Percentiles rank a stretch among this genome's conserved stretches.
Evolutionary conservation across 257 asterid genomes (phyloP).

Genomic region (Cynanchum wilfordii): DNA sequence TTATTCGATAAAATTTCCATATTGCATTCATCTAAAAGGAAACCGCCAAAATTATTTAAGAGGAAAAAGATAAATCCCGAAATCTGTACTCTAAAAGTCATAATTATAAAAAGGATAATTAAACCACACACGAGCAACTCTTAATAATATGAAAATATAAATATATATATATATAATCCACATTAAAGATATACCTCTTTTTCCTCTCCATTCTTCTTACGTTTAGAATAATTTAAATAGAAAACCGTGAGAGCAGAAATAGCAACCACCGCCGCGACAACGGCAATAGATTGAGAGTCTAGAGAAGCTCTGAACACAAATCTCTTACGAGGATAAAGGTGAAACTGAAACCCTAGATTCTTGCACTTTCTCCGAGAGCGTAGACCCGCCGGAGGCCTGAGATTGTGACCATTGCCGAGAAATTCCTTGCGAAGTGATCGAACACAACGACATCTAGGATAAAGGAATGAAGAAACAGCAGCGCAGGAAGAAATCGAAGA

Average conservation of each 20-base stretch:
- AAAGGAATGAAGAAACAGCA: slow-evolving; percentile 33
- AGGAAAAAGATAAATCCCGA: not conserved
- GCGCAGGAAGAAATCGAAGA: slow-evolving; percentile 43
- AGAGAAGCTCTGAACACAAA: slow-evolving; percentile 53
- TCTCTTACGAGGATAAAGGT: slow-evolving; percentile 24
- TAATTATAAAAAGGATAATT: not conserved
- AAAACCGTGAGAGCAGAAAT: slow-evolving; percentile 55
- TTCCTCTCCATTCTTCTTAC: slow-evolving; percentile 30
- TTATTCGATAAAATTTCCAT: not conserved
- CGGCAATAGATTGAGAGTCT: slow-evolving; percentile 48
- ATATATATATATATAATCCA: not conserved
- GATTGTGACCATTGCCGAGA: slow-evolving; percentile 39
- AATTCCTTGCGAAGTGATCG: slow-evolving; percentile 50
- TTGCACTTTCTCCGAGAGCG: slow-evolving; percentile 38
- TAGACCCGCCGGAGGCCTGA: slow-evolving; percentile 46
- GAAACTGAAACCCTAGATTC: slow-evolving; percentile 39
- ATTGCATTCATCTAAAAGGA: not conserved
- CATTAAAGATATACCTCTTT: slow-evolving; percentile 20
- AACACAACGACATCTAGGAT: slow-evolving; percentile 30
- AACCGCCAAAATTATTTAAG: not conserved
- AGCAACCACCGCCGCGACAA: slow-evolving; percentile 47
- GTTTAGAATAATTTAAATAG: slow-evolving; percentile 28
- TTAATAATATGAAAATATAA: not conserved
- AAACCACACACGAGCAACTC: not conserved
- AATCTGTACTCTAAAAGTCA: not conserved